phyloP scores from a whole-genome alignment of 2,329 filamentous ascomycete genomes.

The Pseudocercospora fuligena region DNA sequence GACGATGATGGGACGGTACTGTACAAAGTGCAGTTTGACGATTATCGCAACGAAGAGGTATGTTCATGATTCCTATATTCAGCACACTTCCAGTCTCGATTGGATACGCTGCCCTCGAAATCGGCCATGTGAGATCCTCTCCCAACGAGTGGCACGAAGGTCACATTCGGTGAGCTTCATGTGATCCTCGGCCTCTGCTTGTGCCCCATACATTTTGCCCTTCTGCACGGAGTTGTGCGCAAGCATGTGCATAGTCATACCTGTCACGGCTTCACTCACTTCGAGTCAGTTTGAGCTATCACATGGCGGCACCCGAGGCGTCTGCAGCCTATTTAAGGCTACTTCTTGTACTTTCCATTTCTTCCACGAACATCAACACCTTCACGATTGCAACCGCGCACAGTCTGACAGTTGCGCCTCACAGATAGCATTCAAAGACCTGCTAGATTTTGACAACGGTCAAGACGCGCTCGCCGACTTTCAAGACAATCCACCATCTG shows the following conservation, averaged over 20 bases:
- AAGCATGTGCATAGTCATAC: neutral
- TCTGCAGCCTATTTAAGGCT: neutral
- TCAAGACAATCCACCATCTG: constrained; percentile 30
- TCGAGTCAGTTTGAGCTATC: neutral
- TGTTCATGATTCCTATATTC: constrained; percentile 31
- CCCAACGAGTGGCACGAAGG: no score
- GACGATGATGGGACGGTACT: constrained; percentile 38
- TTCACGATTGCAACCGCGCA: neutral
- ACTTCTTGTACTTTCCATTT: neutral
- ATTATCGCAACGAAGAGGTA: constrained; percentile 48
- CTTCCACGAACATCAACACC: neutral
- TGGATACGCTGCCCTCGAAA: neutral
- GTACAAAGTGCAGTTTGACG: constrained; percentile 51
- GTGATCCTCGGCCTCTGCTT: no score
- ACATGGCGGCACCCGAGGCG: neutral
- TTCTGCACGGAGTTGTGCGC: neutral
- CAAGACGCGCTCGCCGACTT: constrained; percentile 51
- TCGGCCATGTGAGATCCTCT: neutral
- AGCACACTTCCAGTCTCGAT: no score
- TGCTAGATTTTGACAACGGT: constrained; percentile 54
- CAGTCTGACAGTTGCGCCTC: neutral
- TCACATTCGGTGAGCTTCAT: no score
- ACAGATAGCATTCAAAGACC: constrained; percentile 53
- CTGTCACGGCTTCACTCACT: neutral
- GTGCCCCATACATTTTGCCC: neutral